These are phyloP conservation scores for Verticillium alfalfae DNA, from an alignment of 2,329 filamentous ascomycete species.

Conservation along the genomic window DNA sequence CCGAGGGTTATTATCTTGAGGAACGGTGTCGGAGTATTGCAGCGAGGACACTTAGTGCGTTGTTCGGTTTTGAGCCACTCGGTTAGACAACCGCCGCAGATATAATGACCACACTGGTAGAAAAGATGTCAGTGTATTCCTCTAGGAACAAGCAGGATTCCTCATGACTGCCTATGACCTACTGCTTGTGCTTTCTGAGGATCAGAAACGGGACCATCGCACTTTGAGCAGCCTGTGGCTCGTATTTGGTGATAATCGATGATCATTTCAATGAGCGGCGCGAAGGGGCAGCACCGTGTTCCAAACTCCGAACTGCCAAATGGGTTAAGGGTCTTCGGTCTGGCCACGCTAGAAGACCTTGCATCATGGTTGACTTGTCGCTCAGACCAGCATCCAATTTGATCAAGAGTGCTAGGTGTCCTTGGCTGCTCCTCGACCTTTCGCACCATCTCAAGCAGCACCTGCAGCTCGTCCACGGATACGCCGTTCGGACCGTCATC, in stretches of 20 bases:
- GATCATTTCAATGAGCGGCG: conserved; percentile 4
- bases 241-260: conserved; percentile 7
- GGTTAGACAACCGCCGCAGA: conserved; percentile 18
- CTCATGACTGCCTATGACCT: not conserved
- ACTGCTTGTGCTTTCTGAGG: not conserved
- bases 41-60: not conserved
- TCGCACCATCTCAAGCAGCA: not conserved
- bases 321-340: not conserved
- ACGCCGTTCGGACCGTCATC: not conserved
- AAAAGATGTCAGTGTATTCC: not conserved
- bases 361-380: not conserved
- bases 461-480: not conserved
- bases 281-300: conserved; percentile 10
- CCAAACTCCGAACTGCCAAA: conserved; percentile 13
- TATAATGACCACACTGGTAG: conserved; percentile 25
- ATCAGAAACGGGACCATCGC: not conserved
- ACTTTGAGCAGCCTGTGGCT: not conserved
- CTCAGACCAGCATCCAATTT: conserved; percentile 4
- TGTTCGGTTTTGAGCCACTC: not conserved
- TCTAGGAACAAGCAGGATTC: not conserved
- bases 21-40: not conserved
- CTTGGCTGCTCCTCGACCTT: not conserved
- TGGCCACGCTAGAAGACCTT: not conserved
- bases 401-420: not conserved
- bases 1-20: not conserved